Evolutionary conservation across 108 stramenopile genomes (phyloP), one percentile per base, ranked within the genome.

Genomic region (Thalassiosira profunda): DNA sequence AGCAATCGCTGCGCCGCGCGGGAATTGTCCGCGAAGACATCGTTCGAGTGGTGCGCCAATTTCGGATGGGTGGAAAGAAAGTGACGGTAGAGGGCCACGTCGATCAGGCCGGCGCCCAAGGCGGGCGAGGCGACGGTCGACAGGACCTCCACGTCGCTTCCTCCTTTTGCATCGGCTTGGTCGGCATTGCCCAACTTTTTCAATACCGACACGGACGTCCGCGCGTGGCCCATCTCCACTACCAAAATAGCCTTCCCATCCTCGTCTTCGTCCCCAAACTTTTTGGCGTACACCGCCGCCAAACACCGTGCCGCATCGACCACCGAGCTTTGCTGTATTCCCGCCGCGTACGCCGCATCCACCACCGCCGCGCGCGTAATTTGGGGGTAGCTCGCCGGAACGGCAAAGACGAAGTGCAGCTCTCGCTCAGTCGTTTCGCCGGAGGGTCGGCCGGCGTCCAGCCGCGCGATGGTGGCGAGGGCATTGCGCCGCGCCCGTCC

Each of bases 221-320:
- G 63, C 21, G 67, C 75, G 61, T 84, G 79, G 12, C 84, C 84
- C 80, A 84, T 79, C 42, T 84, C 84, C 31, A 84, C 68, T 10
- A 84, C 63, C 56, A 79, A 36, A 1, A 60, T 33, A 20, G n/a
- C 30, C 45, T 55, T 60, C 14, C 42, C 37, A 20, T 35, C 42
- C 4, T 34, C 33, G 14, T 34, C 45, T 18, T 30, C 10, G 37
- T 45, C 63, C 4, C 67, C 57, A 75, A 83, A 83, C 36, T 75
- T 79, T 6, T 68, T 67, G 29, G 53, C 28, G 48, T 83, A 83
- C 15, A 64, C 43, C 1, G 65, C 43, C 11, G 63, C 40, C 33
- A 63, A 51, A 64, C 60, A 28, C 1, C 29, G 21, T 33, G 42
- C 4, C 23, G 23, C 24, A 42, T 80, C 66, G 11, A 84, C 63